These are phyloP conservation scores for Borealophlyctis nickersoniae DNA, from an alignment of 192 early-diverging fungal species.

Conservation along the genomic window DNA sequence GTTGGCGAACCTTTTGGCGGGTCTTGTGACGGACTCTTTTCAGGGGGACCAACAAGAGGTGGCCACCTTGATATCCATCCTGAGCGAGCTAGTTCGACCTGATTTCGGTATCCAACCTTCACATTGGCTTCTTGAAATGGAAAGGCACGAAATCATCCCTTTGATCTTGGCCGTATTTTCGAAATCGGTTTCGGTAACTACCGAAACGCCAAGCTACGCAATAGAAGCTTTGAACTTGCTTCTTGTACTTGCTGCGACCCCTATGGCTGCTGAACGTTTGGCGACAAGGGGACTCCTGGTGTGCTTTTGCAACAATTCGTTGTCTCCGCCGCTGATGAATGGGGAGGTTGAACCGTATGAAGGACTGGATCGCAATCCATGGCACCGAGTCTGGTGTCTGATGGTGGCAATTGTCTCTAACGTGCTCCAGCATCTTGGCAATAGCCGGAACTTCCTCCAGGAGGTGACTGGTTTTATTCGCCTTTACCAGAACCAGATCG, in stretches of 20 bases:
- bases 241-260: slow-evolving; percentile 28
- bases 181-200: slow-evolving; percentile 9
- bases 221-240: slow-evolving; percentile 23
- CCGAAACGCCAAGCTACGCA: slow-evolving; percentile 1
- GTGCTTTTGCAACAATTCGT: slow-evolving; percentile 28
- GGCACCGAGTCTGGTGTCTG: slow-evolving; percentile 47
- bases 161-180: slow-evolving; percentile 20
- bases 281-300: slow-evolving; percentile 11
- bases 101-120: neutral
- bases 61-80: slow-evolving; percentile 1
- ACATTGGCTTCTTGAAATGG: slow-evolving; percentile 10
- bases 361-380: slow-evolving; percentile 19
- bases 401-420: slow-evolving; percentile 31
- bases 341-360: slow-evolving; percentile 23
- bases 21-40: neutral
- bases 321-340: slow-evolving; percentile 22
- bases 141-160: slow-evolving; percentile 16
- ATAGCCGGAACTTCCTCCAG: slow-evolving; percentile 8
- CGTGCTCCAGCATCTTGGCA: slow-evolving; percentile 9
- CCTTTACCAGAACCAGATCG: slow-evolving; percentile 37
- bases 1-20: slow-evolving; percentile 4
- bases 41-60: neutral
- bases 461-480: slow-evolving; percentile 36
- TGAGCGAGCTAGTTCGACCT: slow-evolving; percentile 16
- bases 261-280: slow-evolving; percentile 28